phyloP scores from a whole-genome alignment of 495 filamentous ascomycete genomes.

The Podospora fimiseda region DNA sequence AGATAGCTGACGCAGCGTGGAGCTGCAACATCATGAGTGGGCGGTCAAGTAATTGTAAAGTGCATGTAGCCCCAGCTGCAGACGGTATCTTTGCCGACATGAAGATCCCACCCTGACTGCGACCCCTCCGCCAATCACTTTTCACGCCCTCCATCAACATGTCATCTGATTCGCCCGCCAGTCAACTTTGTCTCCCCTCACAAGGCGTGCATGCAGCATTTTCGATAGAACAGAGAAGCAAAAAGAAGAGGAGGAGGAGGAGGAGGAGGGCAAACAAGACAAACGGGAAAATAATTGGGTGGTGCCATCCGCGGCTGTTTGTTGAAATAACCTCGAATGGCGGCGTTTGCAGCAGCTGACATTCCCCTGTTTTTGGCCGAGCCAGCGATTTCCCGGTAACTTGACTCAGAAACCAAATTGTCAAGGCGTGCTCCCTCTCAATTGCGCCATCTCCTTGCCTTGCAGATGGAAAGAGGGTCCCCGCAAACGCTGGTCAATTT shows the following conservation, averaged over 20 bases:
- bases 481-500: too few species aligned
- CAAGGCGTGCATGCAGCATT: slow-evolving; percentile 23
- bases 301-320: background rate
- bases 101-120: slow-evolving; percentile 15
- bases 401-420: background rate
- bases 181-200: slow-evolving; percentile 10
- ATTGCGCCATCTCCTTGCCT: slow-evolving; percentile 15
- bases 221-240: too few species aligned
- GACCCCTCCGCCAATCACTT: slow-evolving; percentile 13
- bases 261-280: too few species aligned
- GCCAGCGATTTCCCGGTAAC: background rate
- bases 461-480: background rate
- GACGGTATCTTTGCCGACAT: slow-evolving; percentile 25
- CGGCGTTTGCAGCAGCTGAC: too few species aligned
- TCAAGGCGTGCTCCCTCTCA: background rate
- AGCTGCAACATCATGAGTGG: background rate
- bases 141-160: slow-evolving; percentile 12
- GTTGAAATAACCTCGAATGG: background rate
- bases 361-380: too few species aligned
- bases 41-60: background rate
- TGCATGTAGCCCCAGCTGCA: slow-evolving; percentile 9
- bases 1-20: slow-evolving; percentile 5
- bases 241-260: too few species aligned
- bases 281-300: too few species aligned
- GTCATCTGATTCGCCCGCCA: slow-evolving; percentile 26